A percentile compares a stretch with the other conserved stretches of the same genome.
Conservation (phyloP, 768 basidiomycete species). For the Russula compacta region DNA sequence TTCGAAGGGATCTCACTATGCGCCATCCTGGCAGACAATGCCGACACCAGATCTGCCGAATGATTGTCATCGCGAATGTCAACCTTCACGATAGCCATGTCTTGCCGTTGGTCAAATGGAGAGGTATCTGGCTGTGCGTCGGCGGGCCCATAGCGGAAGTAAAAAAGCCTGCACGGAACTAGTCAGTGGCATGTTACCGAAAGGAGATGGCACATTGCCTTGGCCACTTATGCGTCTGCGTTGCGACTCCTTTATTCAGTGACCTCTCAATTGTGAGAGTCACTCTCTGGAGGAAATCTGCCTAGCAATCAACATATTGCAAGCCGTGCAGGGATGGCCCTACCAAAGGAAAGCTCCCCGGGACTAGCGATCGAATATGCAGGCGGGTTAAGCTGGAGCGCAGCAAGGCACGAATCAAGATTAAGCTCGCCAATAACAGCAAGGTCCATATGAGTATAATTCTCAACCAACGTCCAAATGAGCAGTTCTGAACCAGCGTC, state of each 20-base stretch:
- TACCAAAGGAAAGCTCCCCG: constrained; percentile 32
- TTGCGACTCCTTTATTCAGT: constrained; percentile 13
- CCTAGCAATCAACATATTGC: constrained; percentile 13
- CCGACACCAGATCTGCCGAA: constrained; percentile 52
- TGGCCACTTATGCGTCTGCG: constrained; percentile 33
- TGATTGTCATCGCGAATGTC: constrained; percentile 35
- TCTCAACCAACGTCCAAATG: constrained; percentile 52
- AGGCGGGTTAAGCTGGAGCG: constrained; percentile 36
- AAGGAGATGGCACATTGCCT: constrained; percentile 24
- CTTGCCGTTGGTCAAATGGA: constrained; percentile 23
- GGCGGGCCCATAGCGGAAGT: constrained; percentile 47
- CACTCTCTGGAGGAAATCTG: constrained; percentile 45
- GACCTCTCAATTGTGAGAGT: constrained; percentile 35
- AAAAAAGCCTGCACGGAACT: constrained; percentile 35
- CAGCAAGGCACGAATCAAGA: constrained; percentile 41
- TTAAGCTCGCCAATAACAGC: constrained; percentile 49
- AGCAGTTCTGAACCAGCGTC: constrained; percentile 31
- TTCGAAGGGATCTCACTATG: constrained; percentile 22
- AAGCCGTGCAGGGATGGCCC: background rate
- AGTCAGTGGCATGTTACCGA: background rate
- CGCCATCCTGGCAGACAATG: constrained; percentile 25
- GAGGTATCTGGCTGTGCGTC: constrained; percentile 28
- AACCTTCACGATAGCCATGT: constrained; percentile 44
- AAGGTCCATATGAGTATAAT: constrained; percentile 63
- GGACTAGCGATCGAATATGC: constrained; percentile 30